Evolutionary conservation across 768 basidiomycete genomes (phyloP), one percentile per base, ranked within the genome.

Genomic region (Mycena vitilis): DNA sequence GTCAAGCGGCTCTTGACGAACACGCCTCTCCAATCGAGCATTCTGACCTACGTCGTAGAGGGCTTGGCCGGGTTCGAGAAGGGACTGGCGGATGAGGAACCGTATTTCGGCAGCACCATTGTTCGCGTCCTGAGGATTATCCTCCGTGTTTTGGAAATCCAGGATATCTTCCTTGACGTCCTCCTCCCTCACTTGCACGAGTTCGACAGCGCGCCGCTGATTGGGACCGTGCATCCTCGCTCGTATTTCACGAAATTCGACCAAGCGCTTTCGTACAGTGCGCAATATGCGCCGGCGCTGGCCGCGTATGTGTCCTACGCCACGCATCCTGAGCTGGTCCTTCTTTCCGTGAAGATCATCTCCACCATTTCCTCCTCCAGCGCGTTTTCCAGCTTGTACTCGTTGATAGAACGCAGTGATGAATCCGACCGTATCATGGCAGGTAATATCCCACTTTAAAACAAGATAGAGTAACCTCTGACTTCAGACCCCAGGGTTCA

Each of bases 161-260:
- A 99, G 75, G 90, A 93, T 57, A 86, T 95, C 63, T 98, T 96
- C 83, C 84, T 96, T 48, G 95, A 98, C 62, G 90, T 96, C 25
- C 87, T 97, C 56, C 81, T 97, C 4, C 95, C 95, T 2, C 80
- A 92, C 23, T 85, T 96, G 10, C 81, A 87, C 22, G 91, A 95
- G 62, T 83, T 89, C 65, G 88, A 88, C 68, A 87, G 85, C 67
- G 77, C 86, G 0, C 77, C 86, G 0, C 75, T 90, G 53, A 79
- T 88, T 30, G 89, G 89, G 36, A 83, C 81, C 10, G 78, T 88
- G 18, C 87, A 89, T 68, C 82, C 91, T 0, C 86, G 89, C 12
- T 92, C 91, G 4, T 91, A 86, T 75, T 93, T 91, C 81, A 88
- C 86, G 22, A 83, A 87, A 65, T 86, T 95, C 69, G 93, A 95